phyloP scores from a whole-genome alignment of 805 yeast species.

The Metschnikowia dekortorum region DNA sequence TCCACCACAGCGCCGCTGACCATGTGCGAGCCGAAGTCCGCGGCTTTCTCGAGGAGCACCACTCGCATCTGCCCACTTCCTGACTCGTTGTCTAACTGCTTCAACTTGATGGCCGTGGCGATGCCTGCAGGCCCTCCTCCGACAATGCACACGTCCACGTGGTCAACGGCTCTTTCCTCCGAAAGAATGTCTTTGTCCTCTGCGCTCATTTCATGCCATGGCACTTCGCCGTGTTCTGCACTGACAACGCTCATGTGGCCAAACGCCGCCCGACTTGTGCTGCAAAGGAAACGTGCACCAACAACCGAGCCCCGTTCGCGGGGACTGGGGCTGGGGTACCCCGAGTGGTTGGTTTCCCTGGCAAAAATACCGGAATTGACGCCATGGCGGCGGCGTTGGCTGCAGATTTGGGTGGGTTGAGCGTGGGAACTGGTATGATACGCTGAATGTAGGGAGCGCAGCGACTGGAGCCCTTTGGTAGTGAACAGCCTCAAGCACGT shows the following conservation, averaged over 20 bases:
- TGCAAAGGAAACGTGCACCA: neutral
- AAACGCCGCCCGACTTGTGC: neutral
- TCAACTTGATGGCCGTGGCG: constrained; percentile 85
- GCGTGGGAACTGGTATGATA: neutral
- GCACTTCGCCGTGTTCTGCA: neutral
- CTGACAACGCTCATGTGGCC: neutral
- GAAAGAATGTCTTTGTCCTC: constrained; percentile 46
- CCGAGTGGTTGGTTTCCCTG: neutral
- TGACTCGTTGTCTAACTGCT: constrained; percentile 71
- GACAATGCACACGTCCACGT: constrained; percentile 90
- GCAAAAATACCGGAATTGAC: neutral
- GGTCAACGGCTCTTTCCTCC: constrained; percentile 74
- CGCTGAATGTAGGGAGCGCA: constrained; percentile 1
- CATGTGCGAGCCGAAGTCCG: constrained; percentile 89
- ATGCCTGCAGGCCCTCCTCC: constrained; percentile 99
- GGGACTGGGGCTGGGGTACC: neutral
- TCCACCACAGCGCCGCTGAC: constrained; percentile 93
- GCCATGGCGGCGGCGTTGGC: neutral
- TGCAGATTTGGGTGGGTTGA: neutral
- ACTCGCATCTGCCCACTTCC: constrained; percentile 73
- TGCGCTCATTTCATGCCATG: constrained; percentile 13
- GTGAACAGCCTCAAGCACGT: neutral
- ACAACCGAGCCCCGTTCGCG: neutral
- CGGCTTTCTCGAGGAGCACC: constrained; percentile 85
- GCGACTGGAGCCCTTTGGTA: neutral